Conservation (phyloP, 192 early-diverging fungal species). For the Backusella luteola region DNA sequence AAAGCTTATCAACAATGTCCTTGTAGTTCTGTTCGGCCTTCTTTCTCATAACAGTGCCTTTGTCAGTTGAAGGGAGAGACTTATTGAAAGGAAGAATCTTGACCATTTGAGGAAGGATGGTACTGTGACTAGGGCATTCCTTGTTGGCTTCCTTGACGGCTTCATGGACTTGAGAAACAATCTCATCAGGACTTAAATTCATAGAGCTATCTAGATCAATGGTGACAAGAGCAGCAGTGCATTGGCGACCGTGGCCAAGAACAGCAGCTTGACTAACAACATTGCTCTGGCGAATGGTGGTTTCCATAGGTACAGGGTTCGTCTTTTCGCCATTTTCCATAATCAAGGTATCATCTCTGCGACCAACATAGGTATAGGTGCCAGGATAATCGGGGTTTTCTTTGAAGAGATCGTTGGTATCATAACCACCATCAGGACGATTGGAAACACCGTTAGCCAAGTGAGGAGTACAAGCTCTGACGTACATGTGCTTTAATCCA, state of each 20-base stretch:
- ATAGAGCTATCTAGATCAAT: background rate
- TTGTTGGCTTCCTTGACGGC: constrained; percentile 28
- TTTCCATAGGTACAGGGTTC: constrained; percentile 29
- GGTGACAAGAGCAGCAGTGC: constrained; percentile 5
- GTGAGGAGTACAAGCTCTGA: constrained; percentile 1
- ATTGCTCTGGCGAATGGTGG: background rate
- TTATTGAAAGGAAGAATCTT: constrained; percentile 27
- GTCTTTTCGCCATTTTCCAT: constrained; percentile 38
- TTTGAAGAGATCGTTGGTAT: constrained; percentile 26
- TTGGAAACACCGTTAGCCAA: constrained; percentile 11
- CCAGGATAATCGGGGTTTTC: background rate
- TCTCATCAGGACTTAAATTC: constrained; percentile 8
- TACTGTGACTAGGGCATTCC: constrained; percentile 19
- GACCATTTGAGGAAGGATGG: constrained; percentile 25
- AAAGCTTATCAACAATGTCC: constrained; percentile 52
- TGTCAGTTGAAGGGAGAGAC: constrained; percentile 22
- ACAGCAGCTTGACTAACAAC: constrained; percentile 21
- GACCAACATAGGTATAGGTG: constrained; percentile 17
- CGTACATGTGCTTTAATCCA: constrained; percentile 10
- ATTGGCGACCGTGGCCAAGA: constrained; percentile 13
- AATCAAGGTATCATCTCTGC: constrained; percentile 20
- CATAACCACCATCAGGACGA: constrained; percentile 22
- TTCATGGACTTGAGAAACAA: constrained; percentile 7
- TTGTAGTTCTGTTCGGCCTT: constrained; percentile 50
- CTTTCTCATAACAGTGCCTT: constrained; percentile 31